Conservation (phyloP, 257 asterid species). For the Jaltomata sinuosa region DNA sequence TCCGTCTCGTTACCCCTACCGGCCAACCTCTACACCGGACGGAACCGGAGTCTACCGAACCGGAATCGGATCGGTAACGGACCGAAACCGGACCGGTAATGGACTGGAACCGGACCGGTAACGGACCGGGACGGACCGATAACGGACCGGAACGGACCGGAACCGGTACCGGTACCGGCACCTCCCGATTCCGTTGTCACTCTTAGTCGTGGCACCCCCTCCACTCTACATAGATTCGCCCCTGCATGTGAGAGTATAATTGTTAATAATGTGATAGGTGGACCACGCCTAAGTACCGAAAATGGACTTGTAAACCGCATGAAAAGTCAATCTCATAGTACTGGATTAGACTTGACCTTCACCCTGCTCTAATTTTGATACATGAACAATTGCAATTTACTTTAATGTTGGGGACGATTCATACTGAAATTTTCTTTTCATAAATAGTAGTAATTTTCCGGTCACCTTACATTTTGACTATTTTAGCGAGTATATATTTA, state of each 20-base stretch:
- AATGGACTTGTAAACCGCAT: not conserved
- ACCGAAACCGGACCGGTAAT: too few species aligned
- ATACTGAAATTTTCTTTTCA: not conserved
- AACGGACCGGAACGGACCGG: too few species aligned
- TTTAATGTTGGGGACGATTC: not conserved
- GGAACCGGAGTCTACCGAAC: too few species aligned
- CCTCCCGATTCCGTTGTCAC: too few species aligned
- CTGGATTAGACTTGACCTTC: not conserved
- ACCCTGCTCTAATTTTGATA: not conserved
- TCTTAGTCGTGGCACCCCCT: too few species aligned
- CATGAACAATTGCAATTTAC: not conserved
- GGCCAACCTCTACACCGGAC: too few species aligned
- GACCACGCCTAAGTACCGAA: not conserved
- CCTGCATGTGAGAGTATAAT: not conserved
- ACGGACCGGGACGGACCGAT: too few species aligned
- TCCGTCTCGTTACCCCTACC: too few species aligned
- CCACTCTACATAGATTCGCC: too few species aligned
- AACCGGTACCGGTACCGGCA: too few species aligned
- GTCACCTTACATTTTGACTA: not conserved
- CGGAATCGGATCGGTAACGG: too few species aligned
- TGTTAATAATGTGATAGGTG: not conserved
- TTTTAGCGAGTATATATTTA: not conserved
- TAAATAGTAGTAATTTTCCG: not conserved
- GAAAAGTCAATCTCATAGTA: not conserved
- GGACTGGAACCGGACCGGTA: too few species aligned